Evolutionary conservation across 768 basidiomycete species (phyloP), one percentile per base, ranked within the genome.

Genomic region (Kwoniella sp.): DNA sequence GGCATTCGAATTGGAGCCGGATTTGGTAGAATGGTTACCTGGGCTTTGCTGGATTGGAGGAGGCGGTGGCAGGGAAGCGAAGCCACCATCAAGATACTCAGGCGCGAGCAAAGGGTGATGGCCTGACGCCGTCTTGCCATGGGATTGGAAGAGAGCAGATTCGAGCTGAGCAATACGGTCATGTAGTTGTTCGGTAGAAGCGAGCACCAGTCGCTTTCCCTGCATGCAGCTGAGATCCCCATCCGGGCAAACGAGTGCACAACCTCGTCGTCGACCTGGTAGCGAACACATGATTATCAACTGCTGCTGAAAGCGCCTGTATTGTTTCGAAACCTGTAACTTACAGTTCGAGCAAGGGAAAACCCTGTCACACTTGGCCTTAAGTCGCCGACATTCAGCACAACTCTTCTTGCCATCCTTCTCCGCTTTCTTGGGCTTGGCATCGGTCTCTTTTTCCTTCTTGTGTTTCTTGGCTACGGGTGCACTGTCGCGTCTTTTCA

Each of bases 281-380:
- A 5, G 5, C 34, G 34, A 34, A 5, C 34, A 34, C 13, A 34
- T 13, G 34, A 13, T n/a, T n/a, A n/a, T n/a, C n/a, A n/a, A n/a
- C n/a, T n/a, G n/a, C n/a, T n/a, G n/a, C n/a, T n/a, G 13, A 28
- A 41, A 13, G 1, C 13, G 29, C 59, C 28, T 20, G 25, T 41
- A 20, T 52, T n/a, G 34, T 53, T 25, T 2, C 29, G 61, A 52
- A 30, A 30, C 29, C 20, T 23, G 22, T 47, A 28, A 73, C 76
- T 63, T 34, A 77, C 76, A 77, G 55, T 77, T 77, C 1, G 72
- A 73, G 47, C 76, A 77, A 12, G 76, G 76, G 55, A 77, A 77
- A 25, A 68, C 66, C 50, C 75, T 65, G 55, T 77, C 75, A 48
- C 75, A 77, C 48, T 77, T 77, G 9, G 75, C 75, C 55, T 77